A percentile compares a stretch with the other conserved stretches of the same genome.
These are phyloP conservation scores for Monascus purpureus DNA, from an alignment of 495 filamentous ascomycete genomes.

Conservation along the genomic window DNA sequence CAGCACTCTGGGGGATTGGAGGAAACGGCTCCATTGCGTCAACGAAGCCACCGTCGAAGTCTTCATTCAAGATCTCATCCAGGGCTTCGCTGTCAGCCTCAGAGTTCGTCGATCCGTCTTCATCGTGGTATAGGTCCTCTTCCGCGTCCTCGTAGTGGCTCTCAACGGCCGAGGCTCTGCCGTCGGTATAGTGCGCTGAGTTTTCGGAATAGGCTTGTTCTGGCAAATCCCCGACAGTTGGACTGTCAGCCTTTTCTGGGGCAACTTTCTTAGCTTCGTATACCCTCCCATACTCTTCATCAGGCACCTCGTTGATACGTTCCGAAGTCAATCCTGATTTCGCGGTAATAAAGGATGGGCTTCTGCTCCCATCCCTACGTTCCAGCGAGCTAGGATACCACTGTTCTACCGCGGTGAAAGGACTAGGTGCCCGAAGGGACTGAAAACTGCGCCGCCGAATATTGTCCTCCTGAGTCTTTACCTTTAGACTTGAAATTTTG, in stretches of 20 bases:
- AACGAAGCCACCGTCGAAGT: slow-evolving; percentile 24
- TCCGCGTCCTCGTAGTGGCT: slow-evolving; percentile 49
- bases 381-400: slow-evolving; percentile 51
- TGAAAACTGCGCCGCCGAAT: slow-evolving; percentile 73
- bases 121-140: slow-evolving; percentile 24
- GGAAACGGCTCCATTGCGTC: slow-evolving; percentile 14
- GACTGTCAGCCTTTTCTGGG: background rate
- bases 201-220: slow-evolving; percentile 4
- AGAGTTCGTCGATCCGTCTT: slow-evolving; percentile 21
- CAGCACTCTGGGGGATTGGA: slow-evolving; percentile 9
- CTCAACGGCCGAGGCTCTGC: slow-evolving; percentile 23
- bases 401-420: slow-evolving; percentile 65
- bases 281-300: slow-evolving; percentile 1
- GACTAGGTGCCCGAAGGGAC: slow-evolving; percentile 70
- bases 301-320: slow-evolving; percentile 11
- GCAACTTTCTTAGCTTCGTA: background rate
- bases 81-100: slow-evolving; percentile 37
- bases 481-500: slow-evolving; percentile 71
- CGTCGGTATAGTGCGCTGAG: slow-evolving; percentile 13
- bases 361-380: slow-evolving; percentile 13
- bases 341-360: slow-evolving; percentile 11
- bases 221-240: background rate
- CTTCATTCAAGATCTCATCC: slow-evolving; percentile 29
- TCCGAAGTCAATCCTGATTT: slow-evolving; percentile 16
- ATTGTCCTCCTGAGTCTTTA: slow-evolving; percentile 70